A percentile compares a stretch with the other conserved stretches of the same genome.
phyloP scores from a whole-genome alignment of 164 flowering plant genomes.

The Berberis thunbergii region DNA sequence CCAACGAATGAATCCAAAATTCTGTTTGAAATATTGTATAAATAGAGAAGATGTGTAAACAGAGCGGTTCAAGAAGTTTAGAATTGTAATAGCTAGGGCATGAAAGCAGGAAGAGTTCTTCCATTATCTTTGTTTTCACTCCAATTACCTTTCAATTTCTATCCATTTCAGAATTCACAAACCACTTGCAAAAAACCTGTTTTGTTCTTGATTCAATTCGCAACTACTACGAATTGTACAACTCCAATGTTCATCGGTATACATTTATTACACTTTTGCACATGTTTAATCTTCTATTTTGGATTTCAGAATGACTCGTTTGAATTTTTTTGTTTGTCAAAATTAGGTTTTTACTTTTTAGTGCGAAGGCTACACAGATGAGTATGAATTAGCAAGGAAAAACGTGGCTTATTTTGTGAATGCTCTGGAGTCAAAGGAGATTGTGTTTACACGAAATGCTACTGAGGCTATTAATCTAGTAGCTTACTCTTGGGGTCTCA shows the following conservation, averaged over 20 bases:
- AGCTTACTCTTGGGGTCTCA: conserved; percentile 87
- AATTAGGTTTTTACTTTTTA: conserved; percentile 12
- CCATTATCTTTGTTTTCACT: no score
- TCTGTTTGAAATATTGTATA: no score
- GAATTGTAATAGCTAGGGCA: no score
- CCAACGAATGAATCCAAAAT: no score
- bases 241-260: conserved; percentile 96
- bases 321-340: not conserved
- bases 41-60: no score
- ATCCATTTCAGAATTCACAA: conserved; percentile 27
- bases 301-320: not conserved
- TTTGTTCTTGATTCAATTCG: conserved; percentile 60
- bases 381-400: conserved; percentile 75
- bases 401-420: conserved; percentile 82
- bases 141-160: no score
- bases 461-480: conserved; percentile 95
- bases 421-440: conserved; percentile 67
- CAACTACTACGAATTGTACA: conserved; percentile 58
- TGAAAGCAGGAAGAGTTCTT: no score
- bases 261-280: conserved; percentile 33
- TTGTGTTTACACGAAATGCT: conserved; percentile 89
- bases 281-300: not conserved
- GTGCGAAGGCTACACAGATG: conserved; percentile 92
- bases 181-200: conserved; percentile 89
- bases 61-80: no score